Base-by-base conservation (phyloP, 2,329 filamentous ascomycete genomes). In the Ophiostoma pallidulum region DNA sequence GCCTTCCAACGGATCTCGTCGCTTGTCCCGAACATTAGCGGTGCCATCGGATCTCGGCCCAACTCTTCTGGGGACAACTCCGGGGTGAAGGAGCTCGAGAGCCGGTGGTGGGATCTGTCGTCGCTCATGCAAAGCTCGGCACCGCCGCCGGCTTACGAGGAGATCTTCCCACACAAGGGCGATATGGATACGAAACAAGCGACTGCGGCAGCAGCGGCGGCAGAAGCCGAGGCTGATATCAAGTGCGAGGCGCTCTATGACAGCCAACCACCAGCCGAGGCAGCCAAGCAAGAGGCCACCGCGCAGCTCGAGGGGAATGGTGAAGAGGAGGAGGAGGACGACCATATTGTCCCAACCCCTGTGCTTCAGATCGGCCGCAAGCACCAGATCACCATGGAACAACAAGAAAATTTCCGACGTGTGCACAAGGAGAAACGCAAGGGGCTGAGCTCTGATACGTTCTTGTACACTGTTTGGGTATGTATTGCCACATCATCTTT, bases 131-230 rank as follows among this genome's bases (percentile, higher is more conserved):
- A 66, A 44, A 62, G 65, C 33, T 64, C 76, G 9, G 67, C 71
- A 4, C 70, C 76, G 28, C 85, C 85, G 8, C 86, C 86, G 9
- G 77, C 86, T 0, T 92, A 92, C 54, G 81, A 89, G 45, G 86
- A 90, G 41, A 77, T 92, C 24, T 92, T 80, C 61, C 31, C 56
- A 14, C 40, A 45, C 2, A 66, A 68, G 35, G 64, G 69, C 45
- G 68, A 72, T 38, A 53, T 71, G 14, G 75, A 81, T 48, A 66
- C 64, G 20, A 82, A 84, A 62, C 72, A 76, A 56, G 66, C 72
- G 16, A 75, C 76, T n/a, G 77, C 75, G 1, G 69, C 71, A 8
- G 69, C 70, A 45, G 80, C 79, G 3, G 74, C 74, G 2, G 73
- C 71, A 13, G 79, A 83, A 24, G 71, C 70, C 3, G 71, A 76